Evolutionary conservation across 495 filamentous ascomycete species (phyloP), one percentile per base, ranked within the genome.

Genomic region (Daldinia decipiens): DNA sequence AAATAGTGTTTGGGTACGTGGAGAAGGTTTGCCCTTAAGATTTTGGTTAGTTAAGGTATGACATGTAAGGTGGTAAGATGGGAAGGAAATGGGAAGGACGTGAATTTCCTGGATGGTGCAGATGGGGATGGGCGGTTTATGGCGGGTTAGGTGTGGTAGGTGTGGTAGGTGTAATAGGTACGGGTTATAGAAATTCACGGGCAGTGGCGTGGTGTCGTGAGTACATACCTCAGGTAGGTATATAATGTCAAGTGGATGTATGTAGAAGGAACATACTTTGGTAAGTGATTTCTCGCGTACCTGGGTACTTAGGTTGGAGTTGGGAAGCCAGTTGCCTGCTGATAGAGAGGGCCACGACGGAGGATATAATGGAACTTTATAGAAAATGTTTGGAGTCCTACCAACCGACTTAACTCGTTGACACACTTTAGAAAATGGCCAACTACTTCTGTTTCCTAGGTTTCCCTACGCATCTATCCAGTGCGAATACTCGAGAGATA

Each of bases 111-210:
- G 9, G 9, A 24, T 24, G 9, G 3, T 21, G 9, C 4, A 2
- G 19, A 21, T 47, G 19, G n/a, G 19, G n/a, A n/a, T 47, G 17
- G 17, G 17, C 5, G 40, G 40, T 21, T 8, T 45, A 45, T 45
- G n/a, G 17, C 0, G 27, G 29, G 31, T 13, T 56, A 19, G 53
- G 8, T 24, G n/a, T 21, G 17, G 31, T 57, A 57, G 31, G n/a
- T n/a, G n/a, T n/a, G n/a, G n/a, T 56, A 19, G 53, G 8, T 24
- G n/a, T 21, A 9, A 17, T 57, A 57, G 31, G 55, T 39, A 58
- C 17, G 31, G 19, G 12, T 27, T 58, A 38, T 58, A 26, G 17
- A 9, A 38, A 58, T 39, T 58, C 21, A 26, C 13, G 2, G 21
- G 32, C n/a, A 36, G 17, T 15, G 9, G 19, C 19, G 55, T 36